These are phyloP conservation scores for Monosporascus sp. DNA, from an alignment of 2,329 filamentous ascomycete species.

Conservation along the genomic window DNA sequence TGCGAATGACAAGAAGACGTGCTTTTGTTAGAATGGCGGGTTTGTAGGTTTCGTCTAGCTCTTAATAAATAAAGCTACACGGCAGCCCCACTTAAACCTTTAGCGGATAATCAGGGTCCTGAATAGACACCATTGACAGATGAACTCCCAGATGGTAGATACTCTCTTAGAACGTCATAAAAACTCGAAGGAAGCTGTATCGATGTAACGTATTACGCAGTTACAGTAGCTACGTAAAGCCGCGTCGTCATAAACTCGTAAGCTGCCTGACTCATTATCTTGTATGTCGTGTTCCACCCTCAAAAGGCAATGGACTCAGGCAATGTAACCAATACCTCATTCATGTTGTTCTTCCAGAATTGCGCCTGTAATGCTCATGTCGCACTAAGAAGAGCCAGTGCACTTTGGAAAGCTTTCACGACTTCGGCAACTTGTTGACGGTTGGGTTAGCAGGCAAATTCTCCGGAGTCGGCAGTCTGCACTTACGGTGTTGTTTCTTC, in stretches of 20 bases:
- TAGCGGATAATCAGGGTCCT: no score
- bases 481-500: constrained; percentile 77
- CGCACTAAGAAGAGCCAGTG: constrained; percentile 47
- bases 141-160: no score
- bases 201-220: no score
- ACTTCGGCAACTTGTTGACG: constrained; percentile 45
- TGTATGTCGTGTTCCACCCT: constrained; percentile 3
- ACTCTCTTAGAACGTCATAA: no score
- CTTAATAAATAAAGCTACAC: no score
- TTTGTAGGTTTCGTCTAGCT: no score
- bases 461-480: constrained; percentile 10
- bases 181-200: no score
- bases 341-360: not conserved
- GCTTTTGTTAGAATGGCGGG: not conserved
- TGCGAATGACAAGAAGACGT: no score
- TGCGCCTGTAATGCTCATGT: constrained; percentile 8
- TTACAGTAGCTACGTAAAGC: constrained; percentile 1
- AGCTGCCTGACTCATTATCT: constrained; percentile 12
- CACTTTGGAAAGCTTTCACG: constrained; percentile 58
- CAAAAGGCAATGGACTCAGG: constrained; percentile 1
- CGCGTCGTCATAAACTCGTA: constrained; percentile 7
- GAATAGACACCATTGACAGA: no score
- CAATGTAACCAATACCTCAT: not conserved
- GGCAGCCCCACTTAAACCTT: no score
- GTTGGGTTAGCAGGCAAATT: constrained; percentile 1